Evolutionary conservation across 1,139 yeast species (phyloP), one percentile per base, ranked within the genome.

Genomic region (Citeromyces siamensis): DNA sequence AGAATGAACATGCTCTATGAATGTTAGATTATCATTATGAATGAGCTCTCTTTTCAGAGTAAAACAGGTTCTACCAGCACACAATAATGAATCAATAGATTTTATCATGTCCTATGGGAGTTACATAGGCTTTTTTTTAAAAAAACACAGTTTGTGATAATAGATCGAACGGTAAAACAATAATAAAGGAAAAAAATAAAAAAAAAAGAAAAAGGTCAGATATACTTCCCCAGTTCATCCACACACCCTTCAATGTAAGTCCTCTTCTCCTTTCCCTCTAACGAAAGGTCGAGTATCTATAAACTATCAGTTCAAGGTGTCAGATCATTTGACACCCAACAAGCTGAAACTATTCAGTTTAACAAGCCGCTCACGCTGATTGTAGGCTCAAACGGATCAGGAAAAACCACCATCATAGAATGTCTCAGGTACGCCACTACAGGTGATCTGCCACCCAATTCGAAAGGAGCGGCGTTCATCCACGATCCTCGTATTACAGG

Each of bases 401-500:
- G 99, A n/a, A 93, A 93, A 55, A 93, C 99, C 43, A 88, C 98
- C 1, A 79, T 93, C 38, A 93, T 93, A 43, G 99, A 93, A 55
- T 86, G 96, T 53, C 63, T 93, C 42, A 76, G 86, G 51, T 90
- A 88, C 55, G 93, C 94, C 16, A 84, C 98, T 9, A 90, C 98
- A 0, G 98, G 98, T 5, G 93, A 82, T 50, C 61, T 88, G 42
- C 99, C 99, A 1, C 98, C 98, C 2, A 88, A 88, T 51, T 78
- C 93, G 35, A 86, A 84, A 55, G 95, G 95, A 37, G 97, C 97
- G 4, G 97, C 97, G 1, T 93, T 93, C 53, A 75, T 93, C 5
- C 93, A 88, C 52, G 98, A 93, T 61, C 98, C 98, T 0, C 76
- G 79, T 45, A 71, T 83, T 41, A 68, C 76, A 4, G 84, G 85